These are phyloP conservation scores for Hevea brasiliensis DNA, from an alignment of 345 rosid genomes.

Conservation along the genomic window DNA sequence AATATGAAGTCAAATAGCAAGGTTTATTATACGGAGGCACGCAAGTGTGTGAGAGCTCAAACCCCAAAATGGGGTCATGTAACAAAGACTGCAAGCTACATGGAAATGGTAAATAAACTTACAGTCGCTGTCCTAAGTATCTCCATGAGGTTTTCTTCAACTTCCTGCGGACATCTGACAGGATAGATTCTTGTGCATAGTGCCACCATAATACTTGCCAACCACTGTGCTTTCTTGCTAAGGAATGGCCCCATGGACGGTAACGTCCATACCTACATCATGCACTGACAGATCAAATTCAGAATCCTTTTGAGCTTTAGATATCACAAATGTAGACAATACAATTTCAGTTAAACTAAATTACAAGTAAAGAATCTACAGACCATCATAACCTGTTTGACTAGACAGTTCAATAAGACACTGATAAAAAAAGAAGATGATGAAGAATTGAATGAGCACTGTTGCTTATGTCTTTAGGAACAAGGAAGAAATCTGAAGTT, in stretches of 20 bases:
- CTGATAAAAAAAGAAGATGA: no score
- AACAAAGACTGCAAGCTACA: background rate
- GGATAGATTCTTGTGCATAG: constrained; percentile 75
- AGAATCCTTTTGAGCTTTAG: background rate
- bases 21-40: background rate
- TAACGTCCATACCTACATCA: constrained; percentile 81
- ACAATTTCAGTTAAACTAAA: no score
- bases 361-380: no score
- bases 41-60: background rate
- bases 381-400: no score
- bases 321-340: background rate
- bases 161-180: constrained; percentile 69
- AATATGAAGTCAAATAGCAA: background rate
- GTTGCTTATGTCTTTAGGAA: no score
- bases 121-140: constrained; percentile 75
- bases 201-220: constrained; percentile 90
- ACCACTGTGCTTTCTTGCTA: constrained; percentile 58
- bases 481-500: no score
- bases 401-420: no score
- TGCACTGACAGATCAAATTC: constrained; percentile 15
- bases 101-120: constrained; percentile 31
- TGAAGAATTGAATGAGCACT: no score
- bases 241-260: constrained; percentile 64
- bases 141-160: constrained; percentile 87
- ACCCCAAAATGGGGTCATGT: background rate